Conservation (phyloP, 2,329 filamentous ascomycete species). For the Penicillium sp. region DNA sequence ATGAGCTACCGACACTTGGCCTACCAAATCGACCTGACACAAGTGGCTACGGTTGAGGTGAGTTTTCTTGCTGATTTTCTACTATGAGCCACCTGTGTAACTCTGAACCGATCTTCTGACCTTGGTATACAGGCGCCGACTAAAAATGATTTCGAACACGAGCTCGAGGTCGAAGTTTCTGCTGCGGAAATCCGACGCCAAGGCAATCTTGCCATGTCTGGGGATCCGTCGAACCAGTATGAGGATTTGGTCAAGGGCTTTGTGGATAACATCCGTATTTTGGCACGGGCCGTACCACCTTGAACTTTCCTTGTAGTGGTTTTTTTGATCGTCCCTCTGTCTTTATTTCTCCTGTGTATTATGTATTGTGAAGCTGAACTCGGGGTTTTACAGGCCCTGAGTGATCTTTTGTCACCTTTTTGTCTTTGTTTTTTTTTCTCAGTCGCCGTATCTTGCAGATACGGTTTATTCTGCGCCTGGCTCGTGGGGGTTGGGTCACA, state of each 20-base stretch:
- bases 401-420: slow-evolving; percentile 3
- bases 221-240: slow-evolving; percentile 48
- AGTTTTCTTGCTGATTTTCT: slow-evolving; percentile 25
- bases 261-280: slow-evolving; percentile 53
- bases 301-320: slow-evolving; percentile 21
- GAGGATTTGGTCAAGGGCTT: slow-evolving; percentile 53
- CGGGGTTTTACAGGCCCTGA: slow-evolving; percentile 12
- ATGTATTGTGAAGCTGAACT: slow-evolving; percentile 19
- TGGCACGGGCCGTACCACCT: slow-evolving; percentile 47
- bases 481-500: slow-evolving; percentile 10
- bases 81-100: slow-evolving; percentile 12
- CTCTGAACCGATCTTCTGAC: slow-evolving; percentile 21
- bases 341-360: slow-evolving; percentile 21
- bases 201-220: slow-evolving; percentile 45
- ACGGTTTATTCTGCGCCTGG: slow-evolving; percentile 17
- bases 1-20: slow-evolving; percentile 86
- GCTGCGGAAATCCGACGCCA: slow-evolving; percentile 50
- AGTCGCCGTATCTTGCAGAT: slow-evolving; percentile 19
- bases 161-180: slow-evolving; percentile 55
- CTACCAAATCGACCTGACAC: slow-evolving; percentile 91
- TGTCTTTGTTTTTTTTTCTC: background rate
- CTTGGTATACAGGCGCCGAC: slow-evolving; percentile 28
- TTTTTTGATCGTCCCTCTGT: background rate
- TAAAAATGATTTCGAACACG: slow-evolving; percentile 51
- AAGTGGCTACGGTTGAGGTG: slow-evolving; percentile 67